Percentiles rank a stretch among this genome's conserved stretches.
Conservation (phyloP, 2,329 filamentous ascomycete genomes). For the Calonectria pseudoturangicola region DNA sequence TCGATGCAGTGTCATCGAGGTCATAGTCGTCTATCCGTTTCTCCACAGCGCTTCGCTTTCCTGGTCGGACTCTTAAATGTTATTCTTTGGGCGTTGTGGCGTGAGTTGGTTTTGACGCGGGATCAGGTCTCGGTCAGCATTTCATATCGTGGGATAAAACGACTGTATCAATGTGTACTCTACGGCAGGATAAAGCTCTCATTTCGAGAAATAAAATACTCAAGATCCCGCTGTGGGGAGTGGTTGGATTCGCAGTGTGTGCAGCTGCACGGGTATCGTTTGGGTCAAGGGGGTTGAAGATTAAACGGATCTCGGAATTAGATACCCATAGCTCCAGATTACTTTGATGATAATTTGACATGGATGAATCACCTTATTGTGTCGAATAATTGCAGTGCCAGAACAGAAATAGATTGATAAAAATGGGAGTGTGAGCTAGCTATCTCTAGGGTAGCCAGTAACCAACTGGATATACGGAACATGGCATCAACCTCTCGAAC, state of each 20-base stretch:
- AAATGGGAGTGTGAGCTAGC: no score
- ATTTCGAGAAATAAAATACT: conserved; percentile 11
- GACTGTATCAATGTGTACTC: conserved; percentile 5
- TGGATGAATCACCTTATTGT: background rate
- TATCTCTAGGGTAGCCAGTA: background rate
- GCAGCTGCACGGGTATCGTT: conserved; percentile 13
- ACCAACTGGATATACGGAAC: no score
- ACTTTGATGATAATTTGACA: conserved; percentile 30
- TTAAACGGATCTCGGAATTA: conserved; percentile 39
- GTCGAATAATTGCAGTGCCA: background rate
- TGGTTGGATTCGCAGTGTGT: conserved; percentile 21
- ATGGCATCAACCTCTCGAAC: no score
- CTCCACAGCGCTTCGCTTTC: background rate
- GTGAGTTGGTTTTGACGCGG: conserved; percentile 31
- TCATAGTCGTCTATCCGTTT: background rate
- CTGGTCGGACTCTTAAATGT: conserved; percentile 21
- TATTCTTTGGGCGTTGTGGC: conserved; percentile 48
- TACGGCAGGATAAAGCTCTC: conserved; percentile 12
- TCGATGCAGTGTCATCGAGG: background rate
- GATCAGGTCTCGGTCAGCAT: conserved; percentile 13
- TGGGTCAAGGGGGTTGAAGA: conserved; percentile 15
- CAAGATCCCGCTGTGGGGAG: background rate
- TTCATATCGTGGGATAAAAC: conserved; percentile 21
- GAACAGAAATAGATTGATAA: background rate
- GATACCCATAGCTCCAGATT: conserved; percentile 41